Base-by-base conservation (phyloP, 495 filamentous ascomycete species). In the Patellaria atrata region DNA sequence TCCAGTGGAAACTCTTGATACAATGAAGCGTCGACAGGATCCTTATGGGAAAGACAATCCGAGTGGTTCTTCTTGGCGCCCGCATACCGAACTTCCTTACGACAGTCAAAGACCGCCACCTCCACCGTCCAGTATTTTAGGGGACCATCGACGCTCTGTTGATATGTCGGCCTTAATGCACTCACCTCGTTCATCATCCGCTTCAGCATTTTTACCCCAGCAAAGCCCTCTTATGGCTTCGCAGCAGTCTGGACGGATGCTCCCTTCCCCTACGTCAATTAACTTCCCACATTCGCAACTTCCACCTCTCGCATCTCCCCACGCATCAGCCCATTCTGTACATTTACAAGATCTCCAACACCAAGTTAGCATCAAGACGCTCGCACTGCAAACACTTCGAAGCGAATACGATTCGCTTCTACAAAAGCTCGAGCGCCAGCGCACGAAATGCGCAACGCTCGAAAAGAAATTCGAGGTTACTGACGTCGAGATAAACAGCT, bases 391-490 rank as follows among this genome's bases (percentile, higher is more conserved):
- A 27, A 62, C 62, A 1, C 49, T 67, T 0, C 60, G 61, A 35
- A 48, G 51, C 13, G 63, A 67, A 44, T 62, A 67, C 38, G 51
- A 64, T 17, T 49, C 53, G 30, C 42, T 67, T 11, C 54, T 65
- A 1, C 47, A 57, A 20, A 63, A 61, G 16, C 58, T 59, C n/a
- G 54, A 58, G 14, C 58, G 62, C 5, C 61, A 62, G 30, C 49
- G 55, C 16, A 54, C 52, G 19, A 60, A 63, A 35, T 58, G 49
- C 25, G 55, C 47, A 35, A 51, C 62, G 1, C 51, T 67, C 2
- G 63, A 65, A 36, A 62, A 59, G 40, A 65, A 67, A 37, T 61
- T 57, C 21, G 47, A 51, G 12, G 61, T 61, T n/a, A 57, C 56
- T 5, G 61, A 65, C 31, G 48, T 49, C 4, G 62, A 65, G 41